Evolutionary conservation across 208 protist species (phyloP).

Genomic region (Endotrypanum monterogeii): DNA sequence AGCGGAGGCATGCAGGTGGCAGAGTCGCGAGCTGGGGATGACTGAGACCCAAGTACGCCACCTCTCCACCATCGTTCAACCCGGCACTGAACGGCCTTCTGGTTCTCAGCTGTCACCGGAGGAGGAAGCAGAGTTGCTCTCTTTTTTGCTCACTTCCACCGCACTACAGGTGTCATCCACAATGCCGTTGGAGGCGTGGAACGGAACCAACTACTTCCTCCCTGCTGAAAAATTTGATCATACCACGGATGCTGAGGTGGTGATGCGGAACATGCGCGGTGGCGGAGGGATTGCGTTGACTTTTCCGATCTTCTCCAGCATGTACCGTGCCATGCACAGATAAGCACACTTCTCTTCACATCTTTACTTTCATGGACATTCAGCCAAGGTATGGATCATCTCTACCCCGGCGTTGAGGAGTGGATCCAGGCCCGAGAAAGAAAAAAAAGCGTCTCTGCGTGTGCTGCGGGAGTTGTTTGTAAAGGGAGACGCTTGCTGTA

Average conservation of each 20-base stretch:
- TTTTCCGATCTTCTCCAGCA: neutral
- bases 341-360: neutral
- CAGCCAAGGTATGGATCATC: neutral
- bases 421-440: neutral
- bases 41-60: neutral
- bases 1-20: slow-evolving; percentile 6
- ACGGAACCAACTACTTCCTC: slow-evolving; percentile 24
- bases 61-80: slow-evolving; percentile 10
- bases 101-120: neutral
- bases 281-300: neutral
- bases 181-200: slow-evolving; percentile 11
- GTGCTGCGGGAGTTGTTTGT: no score
- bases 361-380: neutral
- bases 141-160: neutral
- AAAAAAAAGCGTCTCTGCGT: no score
- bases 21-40: neutral
- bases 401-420: neutral
- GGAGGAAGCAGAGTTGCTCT: neutral
- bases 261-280: neutral
- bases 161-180: neutral
- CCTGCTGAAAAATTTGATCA: slow-evolving; percentile 11
- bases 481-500: no score
- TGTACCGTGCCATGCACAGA: neutral
- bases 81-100: neutral
- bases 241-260: slow-evolving; percentile 10